These are phyloP conservation scores for Yamadazyma blattariae DNA, from an alignment of 1,139 yeast genomes.

Conservation along the genomic window DNA sequence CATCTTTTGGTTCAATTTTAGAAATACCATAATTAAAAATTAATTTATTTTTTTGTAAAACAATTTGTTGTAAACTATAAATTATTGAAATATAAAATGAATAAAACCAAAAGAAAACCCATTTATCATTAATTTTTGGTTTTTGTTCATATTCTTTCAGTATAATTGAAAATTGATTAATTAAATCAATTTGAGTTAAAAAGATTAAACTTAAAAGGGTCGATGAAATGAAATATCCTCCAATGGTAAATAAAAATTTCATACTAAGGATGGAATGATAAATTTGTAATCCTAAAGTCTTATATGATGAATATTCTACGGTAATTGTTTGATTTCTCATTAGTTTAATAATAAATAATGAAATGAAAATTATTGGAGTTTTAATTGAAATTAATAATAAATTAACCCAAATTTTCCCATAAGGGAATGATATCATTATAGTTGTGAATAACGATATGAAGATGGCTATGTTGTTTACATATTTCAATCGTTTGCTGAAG, in stretches of 20 bases:
- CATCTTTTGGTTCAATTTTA: slow-evolving; percentile 38
- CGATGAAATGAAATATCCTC: slow-evolving; percentile 40
- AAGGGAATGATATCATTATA: slow-evolving; percentile 25
- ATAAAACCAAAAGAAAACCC: slow-evolving; percentile 51
- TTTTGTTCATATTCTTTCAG: slow-evolving; percentile 49
- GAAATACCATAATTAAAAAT: slow-evolving; percentile 46
- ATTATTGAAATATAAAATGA: slow-evolving; percentile 36
- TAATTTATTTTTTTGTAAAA: slow-evolving; percentile 61
- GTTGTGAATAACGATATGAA: slow-evolving; percentile 27
- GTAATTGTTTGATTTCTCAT: slow-evolving; percentile 50
- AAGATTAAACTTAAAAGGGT: slow-evolving; percentile 26
- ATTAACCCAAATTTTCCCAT: slow-evolving; percentile 30
- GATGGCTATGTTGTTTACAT: slow-evolving; percentile 30
- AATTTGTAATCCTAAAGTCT: slow-evolving; percentile 48
- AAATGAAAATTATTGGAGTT: slow-evolving; percentile 30
- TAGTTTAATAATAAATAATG: slow-evolving; percentile 38
- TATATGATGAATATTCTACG: slow-evolving; percentile 49
- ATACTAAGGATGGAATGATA: slow-evolving; percentile 44
- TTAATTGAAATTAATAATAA: slow-evolving; percentile 24
- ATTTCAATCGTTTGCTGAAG: slow-evolving; percentile 33
- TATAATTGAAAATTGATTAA: slow-evolving; percentile 30
- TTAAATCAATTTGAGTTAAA: slow-evolving; percentile 26
- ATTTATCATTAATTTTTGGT: slow-evolving; percentile 61
- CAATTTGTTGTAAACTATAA: slow-evolving; percentile 53
- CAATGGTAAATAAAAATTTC: slow-evolving; percentile 32